Conservation (phyloP, 768 basidiomycete species). For the Kwoniella pini region DNA sequence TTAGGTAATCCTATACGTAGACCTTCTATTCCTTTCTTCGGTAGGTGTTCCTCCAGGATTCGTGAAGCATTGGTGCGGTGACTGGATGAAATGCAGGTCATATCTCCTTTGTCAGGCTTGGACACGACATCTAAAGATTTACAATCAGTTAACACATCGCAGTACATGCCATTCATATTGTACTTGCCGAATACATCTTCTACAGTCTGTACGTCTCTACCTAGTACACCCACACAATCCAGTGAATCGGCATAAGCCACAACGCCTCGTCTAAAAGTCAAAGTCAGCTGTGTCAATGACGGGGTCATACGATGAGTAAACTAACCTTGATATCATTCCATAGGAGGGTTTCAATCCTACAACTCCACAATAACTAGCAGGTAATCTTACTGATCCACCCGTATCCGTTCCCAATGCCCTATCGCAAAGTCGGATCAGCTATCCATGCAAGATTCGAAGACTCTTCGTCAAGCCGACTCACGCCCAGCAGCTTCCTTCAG, state of each 20-base stretch:
- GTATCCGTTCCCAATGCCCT: slow-evolving; percentile 94
- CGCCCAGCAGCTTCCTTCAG: slow-evolving; percentile 79
- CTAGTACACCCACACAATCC: slow-evolving; percentile 88
- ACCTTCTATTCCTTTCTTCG: slow-evolving; percentile 12
- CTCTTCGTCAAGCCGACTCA: slow-evolving; percentile 56
- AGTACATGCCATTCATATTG: too few species aligned
- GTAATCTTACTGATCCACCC: slow-evolving; percentile 88
- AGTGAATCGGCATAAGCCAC: slow-evolving; percentile 92
- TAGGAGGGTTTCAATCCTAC: slow-evolving; percentile 94
- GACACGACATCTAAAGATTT: slow-evolving; percentile 57
- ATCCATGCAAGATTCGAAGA: not conserved
- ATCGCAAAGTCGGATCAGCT: slow-evolving; percentile 11
- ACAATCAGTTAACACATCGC: too few species aligned
- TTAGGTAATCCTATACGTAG: slow-evolving; percentile 23
- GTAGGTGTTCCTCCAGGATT: slow-evolving; percentile 58
- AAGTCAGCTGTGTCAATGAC: not conserved
- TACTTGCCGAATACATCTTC: slow-evolving; percentile 66
- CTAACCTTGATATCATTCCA: slow-evolving; percentile 79
- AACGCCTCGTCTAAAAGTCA: slow-evolving; percentile 72
- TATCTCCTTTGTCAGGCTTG: slow-evolving; percentile 69
- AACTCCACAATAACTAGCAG: slow-evolving; percentile 90
- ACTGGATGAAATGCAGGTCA: slow-evolving; percentile 64
- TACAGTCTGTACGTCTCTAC: slow-evolving; percentile 60
- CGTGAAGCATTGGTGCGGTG: slow-evolving; percentile 46
- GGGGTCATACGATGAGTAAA: slow-evolving; percentile 26